Percentiles rank a stretch among this genome's conserved stretches.
Evolutionary conservation across 306 rosid species (phyloP).

Genomic region (Oemleria cerasiformis): DNA sequence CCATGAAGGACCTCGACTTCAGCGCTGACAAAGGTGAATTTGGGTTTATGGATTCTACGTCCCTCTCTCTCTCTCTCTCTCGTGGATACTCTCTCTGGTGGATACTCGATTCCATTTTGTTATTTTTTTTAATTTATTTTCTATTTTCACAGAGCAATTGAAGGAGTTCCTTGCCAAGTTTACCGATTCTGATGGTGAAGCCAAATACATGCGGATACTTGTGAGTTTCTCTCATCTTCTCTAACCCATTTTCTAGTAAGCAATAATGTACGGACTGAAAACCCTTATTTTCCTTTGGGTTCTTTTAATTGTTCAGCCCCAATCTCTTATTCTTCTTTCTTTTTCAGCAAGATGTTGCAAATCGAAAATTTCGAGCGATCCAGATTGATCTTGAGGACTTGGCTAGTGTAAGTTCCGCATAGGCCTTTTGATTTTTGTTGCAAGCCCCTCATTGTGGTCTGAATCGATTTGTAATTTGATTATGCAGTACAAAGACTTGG

Average conservation of each 20-base stretch:
- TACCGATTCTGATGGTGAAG: conserved; percentile 63
- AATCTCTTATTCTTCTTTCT: conserved; percentile 2
- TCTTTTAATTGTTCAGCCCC: neutral
- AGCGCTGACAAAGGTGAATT: conserved; percentile 61
- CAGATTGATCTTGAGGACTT: conserved; percentile 84
- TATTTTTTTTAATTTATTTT: neutral
- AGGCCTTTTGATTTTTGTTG: neutral
- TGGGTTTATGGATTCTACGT: neutral
- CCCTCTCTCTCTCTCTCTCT: neutral
- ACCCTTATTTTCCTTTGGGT: conserved; percentile 22
- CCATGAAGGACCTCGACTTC: conserved; percentile 67
- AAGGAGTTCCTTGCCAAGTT: conserved; percentile 78
- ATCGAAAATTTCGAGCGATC: conserved; percentile 68
- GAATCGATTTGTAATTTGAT: conserved; percentile 4
- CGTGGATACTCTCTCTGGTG: neutral
- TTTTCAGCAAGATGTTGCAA: conserved; percentile 87
- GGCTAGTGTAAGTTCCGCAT: conserved; percentile 40
- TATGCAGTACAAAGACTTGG: conserved; percentile 67
- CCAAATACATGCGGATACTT: conserved; percentile 71
- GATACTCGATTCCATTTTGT: neutral
- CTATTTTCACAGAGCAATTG: conserved; percentile 50
- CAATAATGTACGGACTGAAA: neutral
- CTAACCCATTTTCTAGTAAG: neutral
- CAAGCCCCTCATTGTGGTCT: neutral
- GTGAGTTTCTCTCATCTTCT: conserved; percentile 36